Conservation (phyloP, 208 protist species). For the Leishmania tropica region DNA sequence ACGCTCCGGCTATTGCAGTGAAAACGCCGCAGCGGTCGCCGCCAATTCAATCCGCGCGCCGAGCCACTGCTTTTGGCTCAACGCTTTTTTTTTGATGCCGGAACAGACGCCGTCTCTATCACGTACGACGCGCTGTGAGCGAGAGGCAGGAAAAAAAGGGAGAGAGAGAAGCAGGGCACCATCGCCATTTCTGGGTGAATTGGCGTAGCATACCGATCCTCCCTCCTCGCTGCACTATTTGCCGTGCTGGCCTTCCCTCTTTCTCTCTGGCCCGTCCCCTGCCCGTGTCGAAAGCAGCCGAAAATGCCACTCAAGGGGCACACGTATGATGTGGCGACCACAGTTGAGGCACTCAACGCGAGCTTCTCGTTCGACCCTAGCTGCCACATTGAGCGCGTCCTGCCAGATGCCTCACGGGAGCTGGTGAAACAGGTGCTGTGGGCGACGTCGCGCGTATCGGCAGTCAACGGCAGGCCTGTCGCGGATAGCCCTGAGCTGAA, state of each 20-base stretch:
- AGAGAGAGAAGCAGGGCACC: neutral
- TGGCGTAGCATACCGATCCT: neutral
- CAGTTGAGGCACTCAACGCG: slow-evolving; percentile 47
- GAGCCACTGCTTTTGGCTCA: too few species aligned
- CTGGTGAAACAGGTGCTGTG: slow-evolving; percentile 23
- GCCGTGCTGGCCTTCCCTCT: neutral
- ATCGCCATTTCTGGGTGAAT: neutral
- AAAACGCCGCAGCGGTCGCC: neutral
- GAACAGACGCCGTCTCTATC: neutral
- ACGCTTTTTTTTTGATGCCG: neutral
- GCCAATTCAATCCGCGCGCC: too few species aligned
- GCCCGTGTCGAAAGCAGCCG: neutral
- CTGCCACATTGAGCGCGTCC: slow-evolving; percentile 55
- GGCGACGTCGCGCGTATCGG: slow-evolving; percentile 42
- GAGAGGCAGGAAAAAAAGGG: neutral
- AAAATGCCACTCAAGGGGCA: slow-evolving; percentile 18
- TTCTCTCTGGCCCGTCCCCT: neutral
- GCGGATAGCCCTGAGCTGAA: slow-evolving; percentile 63
- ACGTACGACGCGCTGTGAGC: neutral
- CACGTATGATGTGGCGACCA: slow-evolving; percentile 40
- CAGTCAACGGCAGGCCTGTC: slow-evolving; percentile 49
- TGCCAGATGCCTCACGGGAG: slow-evolving; percentile 33
- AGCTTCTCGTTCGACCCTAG: slow-evolving; percentile 63
- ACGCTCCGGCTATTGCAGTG: neutral
- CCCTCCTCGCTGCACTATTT: neutral